phyloP scores from a whole-genome alignment of 2,329 filamentous ascomycete genomes.

The Aspergillus tanneri region DNA sequence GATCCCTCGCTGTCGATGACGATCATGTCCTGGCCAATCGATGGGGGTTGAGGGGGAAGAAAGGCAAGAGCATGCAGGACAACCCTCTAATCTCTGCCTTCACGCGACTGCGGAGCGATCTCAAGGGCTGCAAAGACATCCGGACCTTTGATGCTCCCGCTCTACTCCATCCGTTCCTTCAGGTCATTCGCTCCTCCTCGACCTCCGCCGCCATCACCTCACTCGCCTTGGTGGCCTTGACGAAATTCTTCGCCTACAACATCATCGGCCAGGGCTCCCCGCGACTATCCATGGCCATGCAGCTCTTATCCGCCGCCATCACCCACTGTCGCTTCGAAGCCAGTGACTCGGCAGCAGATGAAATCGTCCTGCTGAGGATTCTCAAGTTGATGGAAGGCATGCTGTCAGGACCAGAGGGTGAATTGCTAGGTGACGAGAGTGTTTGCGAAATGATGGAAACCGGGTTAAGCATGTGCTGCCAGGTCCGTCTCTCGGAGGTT shows the following conservation, averaged over 20 bases:
- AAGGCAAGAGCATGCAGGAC: slow-evolving; percentile 95
- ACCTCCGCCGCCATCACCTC: slow-evolving; percentile 96
- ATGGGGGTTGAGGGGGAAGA: slow-evolving; percentile 93
- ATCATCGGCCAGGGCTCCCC: slow-evolving; percentile 82
- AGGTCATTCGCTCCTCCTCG: slow-evolving; percentile 93
- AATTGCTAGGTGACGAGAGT: slow-evolving; percentile 94
- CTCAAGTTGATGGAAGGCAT: slow-evolving; percentile 98
- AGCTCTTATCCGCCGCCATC: slow-evolving; percentile 87
- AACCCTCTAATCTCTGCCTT: slow-evolving; percentile 96
- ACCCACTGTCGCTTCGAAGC: slow-evolving; percentile 98
- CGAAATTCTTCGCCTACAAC: slow-evolving; percentile 94
- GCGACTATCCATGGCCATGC: slow-evolving; percentile 88
- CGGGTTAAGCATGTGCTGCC: slow-evolving; percentile 94
- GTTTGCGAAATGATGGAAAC: slow-evolving; percentile 99
- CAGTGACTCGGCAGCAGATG: slow-evolving; percentile 89
- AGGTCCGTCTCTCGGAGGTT: slow-evolving; percentile 85
- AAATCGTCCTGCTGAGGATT: slow-evolving; percentile 92
- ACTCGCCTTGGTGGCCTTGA: slow-evolving; percentile 85
- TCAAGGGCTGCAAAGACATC: slow-evolving; percentile 88
- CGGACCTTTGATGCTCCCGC: slow-evolving; percentile 83
- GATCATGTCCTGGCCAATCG: slow-evolving; percentile 65
- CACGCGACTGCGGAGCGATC: slow-evolving; percentile 80
- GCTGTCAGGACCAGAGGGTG: slow-evolving; percentile 88
- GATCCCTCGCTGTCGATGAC: slow-evolving; percentile 35
- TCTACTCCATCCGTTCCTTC: slow-evolving; percentile 87